Evolutionary conservation across 768 basidiomycete species (phyloP), one percentile per base, ranked within the genome.

Genomic region (Chiua virens): DNA sequence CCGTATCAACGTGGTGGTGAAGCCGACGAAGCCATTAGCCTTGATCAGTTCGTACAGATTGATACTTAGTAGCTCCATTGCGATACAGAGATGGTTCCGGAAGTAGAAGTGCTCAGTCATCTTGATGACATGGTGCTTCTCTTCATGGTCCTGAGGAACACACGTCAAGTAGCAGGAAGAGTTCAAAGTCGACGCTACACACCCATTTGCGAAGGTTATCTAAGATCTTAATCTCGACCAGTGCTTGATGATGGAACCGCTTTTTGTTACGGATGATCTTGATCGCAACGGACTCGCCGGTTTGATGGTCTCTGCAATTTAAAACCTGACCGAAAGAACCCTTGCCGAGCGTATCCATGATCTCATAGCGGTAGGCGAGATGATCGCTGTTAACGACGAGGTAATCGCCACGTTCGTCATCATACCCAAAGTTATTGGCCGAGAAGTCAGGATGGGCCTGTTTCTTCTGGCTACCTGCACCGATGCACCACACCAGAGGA

Each of bases 231-330:
- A 98, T 96, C 73, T 98, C 97, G n/a, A 98, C 95, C 39, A 98
- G 70, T 1, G 96, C 97, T 69, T 98, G 97, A 62, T 96, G 92
- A 68, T 98, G 95, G 76, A 98, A 98, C 42, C 97, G 81, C 71
- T 98, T 98, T 79, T 98, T 98, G 76, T 98, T 98, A 36, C 97
- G 85, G 61, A 99, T 98, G 55, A 99, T 98, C 79, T 99, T 99
- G 74, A 99, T 86, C 17, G 97, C 97, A 10, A 98, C 92, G n/a
- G 92, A 94, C 61, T 90, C 82, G 10, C 97, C 97, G 13, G 94
- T 93, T 63, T 83, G 85, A 66, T 98, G 92, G 71, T 98, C 97
- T 37, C 96, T 86, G 69, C 96, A 98, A 65, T 91, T 87, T 18
- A 98, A 71, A 14, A 99, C 97, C 66, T 98, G 97, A 17, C 97